Evolutionary conservation across 1,139 yeast species (phyloP).

Genomic region (Protomyces macrosporus): DNA sequence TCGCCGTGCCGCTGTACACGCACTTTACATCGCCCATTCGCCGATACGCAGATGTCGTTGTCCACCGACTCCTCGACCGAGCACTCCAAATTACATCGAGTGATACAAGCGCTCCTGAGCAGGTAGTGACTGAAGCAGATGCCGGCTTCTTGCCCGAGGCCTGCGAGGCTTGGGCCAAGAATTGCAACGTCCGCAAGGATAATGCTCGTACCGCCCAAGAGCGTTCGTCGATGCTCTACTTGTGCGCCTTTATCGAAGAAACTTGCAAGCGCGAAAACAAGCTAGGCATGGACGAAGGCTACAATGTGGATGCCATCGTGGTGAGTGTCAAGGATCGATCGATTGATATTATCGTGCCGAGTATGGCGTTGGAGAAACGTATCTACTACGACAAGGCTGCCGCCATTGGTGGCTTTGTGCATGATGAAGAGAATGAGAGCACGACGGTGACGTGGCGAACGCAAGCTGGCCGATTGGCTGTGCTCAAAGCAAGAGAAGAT

Average conservation of each 20-base stretch:
- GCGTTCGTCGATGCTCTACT: constrained; percentile 79
- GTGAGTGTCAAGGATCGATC: constrained; percentile 92
- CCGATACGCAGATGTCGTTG: constrained; percentile 86
- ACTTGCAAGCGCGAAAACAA: constrained; percentile 55
- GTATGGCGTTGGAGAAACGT: constrained; percentile 91
- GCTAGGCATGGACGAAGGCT: constrained; percentile 57
- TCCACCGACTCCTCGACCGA: constrained; percentile 80
- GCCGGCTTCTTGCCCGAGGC: constrained; percentile 12
- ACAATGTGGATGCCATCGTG: constrained; percentile 85
- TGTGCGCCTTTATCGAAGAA: constrained; percentile 64
- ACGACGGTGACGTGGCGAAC: constrained; percentile 15
- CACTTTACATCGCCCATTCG: constrained; percentile 94
- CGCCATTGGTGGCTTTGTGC: constrained; percentile 10
- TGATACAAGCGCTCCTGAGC: neutral
- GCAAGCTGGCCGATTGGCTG: neutral
- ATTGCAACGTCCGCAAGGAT: constrained; percentile 91
- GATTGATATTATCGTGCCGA: constrained; percentile 89
- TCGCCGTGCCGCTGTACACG: constrained; percentile 79
- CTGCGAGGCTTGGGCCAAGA: constrained; percentile 52
- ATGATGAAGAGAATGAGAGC: constrained; percentile 8
- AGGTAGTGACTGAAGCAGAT: neutral
- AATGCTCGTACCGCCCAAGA: constrained; percentile 91
- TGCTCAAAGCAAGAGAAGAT: neutral
- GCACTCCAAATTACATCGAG: constrained; percentile 46
- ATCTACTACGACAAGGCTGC: constrained; percentile 84